Evolutionary conservation across 2,329 filamentous ascomycete genomes (phyloP), one percentile per base, ranked within the genome.

Genomic region (Paecilomyces variotii): DNA sequence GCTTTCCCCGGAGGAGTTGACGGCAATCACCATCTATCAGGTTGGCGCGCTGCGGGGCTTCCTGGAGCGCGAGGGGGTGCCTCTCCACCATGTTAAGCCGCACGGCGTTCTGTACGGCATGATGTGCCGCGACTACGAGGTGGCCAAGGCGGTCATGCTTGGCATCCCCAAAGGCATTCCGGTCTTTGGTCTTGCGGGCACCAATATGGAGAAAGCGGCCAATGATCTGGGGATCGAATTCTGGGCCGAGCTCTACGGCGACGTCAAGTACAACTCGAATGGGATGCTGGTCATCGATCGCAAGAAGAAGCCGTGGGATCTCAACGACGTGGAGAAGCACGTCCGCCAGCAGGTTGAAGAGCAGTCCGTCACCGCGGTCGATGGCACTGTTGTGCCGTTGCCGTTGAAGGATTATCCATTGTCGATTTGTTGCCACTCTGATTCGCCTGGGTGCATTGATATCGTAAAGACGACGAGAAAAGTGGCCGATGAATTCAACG

Each of bases 31-130:
- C 0, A 70, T 84, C 32, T 88, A 87, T 69, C 85, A 87, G 66
- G 79, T 88, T 34, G 85, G 85, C 1, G 84, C 85, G 0, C 73
- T 87, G 1, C 80, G 83, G 60, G 84, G 74, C 0, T 84, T 87
- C 61, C 73, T 87, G 2, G 79, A 83, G 34, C 78, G 78, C 0
- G 84, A 86, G 63, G 78, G 76, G 12, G 70, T 86, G 5, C 71
- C 76, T 12, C 69, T 88, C 27, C 78, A 84, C 63, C 85, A 87
- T 63, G 80, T 87, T 49, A 87, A 86, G 67, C 83, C 84, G 2
- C 84, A 87, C 58, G 83, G 84, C 3, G 78, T 82, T 25, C 74
- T 87, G 1, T 86, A 84, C 65, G 80, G 80, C 3, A 82, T 82
- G 79, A 81, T 80, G 74, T 79, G 77, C 61, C 68, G 80, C 60